These are phyloP conservation scores for Abrus precatorius DNA, from an alignment of 306 rosid genomes.

Conservation along the genomic window DNA sequence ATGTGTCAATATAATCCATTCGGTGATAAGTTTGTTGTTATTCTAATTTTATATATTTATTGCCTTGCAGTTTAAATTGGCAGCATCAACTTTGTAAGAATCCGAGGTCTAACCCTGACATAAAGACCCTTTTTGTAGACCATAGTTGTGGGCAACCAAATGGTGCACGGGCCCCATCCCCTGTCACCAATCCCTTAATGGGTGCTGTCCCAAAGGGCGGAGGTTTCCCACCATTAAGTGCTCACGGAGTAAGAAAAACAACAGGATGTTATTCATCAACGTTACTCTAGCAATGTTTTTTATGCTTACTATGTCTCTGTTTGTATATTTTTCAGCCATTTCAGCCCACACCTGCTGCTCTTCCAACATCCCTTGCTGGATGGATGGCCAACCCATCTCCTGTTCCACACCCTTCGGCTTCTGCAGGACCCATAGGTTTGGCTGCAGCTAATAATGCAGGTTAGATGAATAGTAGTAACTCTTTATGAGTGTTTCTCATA, in stretches of 20 bases:
- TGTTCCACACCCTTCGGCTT: slow-evolving; percentile 92
- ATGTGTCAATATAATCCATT: slow-evolving; percentile 28
- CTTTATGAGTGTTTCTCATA: background rate
- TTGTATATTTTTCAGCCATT: slow-evolving; percentile 75
- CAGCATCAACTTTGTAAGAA: slow-evolving; percentile 99
- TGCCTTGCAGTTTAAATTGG: slow-evolving; percentile 91
- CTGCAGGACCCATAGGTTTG: slow-evolving; percentile 94
- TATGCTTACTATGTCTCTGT: slow-evolving; percentile 47
- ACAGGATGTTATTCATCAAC: slow-evolving; percentile 3
- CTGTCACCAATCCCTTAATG: slow-evolving; percentile 97
- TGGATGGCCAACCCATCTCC: slow-evolving; percentile 98
- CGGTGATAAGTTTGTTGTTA: slow-evolving; percentile 25
- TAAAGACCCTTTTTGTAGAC: slow-evolving; percentile 96
- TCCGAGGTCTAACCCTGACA: slow-evolving; percentile 98
- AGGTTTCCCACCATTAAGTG: slow-evolving; percentile 88
- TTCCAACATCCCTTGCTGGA: slow-evolving; percentile 95
- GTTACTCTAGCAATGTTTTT: slow-evolving; percentile 9
- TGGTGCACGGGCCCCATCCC: slow-evolving; percentile 99
- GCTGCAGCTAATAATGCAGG: slow-evolving; percentile 79
- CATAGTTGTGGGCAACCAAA: slow-evolving; percentile 98
- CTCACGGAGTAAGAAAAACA: slow-evolving; percentile 90
- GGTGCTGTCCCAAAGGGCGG: slow-evolving; percentile 93
- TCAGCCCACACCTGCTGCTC: slow-evolving; percentile 88
- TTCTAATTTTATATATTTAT: slow-evolving; percentile 41
- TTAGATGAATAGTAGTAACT: slow-evolving; percentile 43